Conservation (phyloP, 2,329 filamentous ascomycete species). For the Diaporthe ilicicola region DNA sequence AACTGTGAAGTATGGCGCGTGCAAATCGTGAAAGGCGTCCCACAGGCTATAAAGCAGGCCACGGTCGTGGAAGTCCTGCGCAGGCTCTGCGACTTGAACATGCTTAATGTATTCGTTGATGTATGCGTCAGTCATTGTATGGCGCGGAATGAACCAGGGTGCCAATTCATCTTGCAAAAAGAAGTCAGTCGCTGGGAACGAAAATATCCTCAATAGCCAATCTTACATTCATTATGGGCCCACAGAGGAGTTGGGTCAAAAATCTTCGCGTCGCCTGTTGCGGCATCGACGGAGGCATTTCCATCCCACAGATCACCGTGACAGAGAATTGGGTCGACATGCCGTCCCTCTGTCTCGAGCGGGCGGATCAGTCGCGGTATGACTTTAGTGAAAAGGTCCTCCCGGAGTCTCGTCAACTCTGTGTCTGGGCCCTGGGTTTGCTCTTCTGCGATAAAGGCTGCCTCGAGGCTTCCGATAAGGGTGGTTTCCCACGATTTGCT, state of each 20-base stretch:
- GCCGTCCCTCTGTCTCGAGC: conserved; percentile 48
- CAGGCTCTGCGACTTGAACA: conserved; percentile 38
- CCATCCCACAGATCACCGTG: conserved; percentile 52
- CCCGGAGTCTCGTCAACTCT: conserved; percentile 41
- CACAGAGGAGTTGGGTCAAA: conserved; percentile 49
- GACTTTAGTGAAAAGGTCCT: conserved; percentile 47
- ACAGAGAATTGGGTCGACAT: conserved; percentile 49
- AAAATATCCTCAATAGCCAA: too few relatives aligned
- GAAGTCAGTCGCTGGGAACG: too few relatives aligned
- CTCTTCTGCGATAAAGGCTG: conserved; percentile 39
- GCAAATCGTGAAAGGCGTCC: conserved; percentile 22
- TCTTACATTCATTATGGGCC: conserved; percentile 50
- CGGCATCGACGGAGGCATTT: conserved; percentile 44
- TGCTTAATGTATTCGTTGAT: conserved; percentile 38
- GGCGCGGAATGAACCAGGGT: conserved; percentile 40
- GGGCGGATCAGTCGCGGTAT: conserved; percentile 53
- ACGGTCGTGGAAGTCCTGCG: conserved; percentile 42
- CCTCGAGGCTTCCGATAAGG: conserved; percentile 42
- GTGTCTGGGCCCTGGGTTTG: conserved; percentile 38
- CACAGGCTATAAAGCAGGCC: conserved; percentile 41
- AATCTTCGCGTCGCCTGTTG: conserved; percentile 41
- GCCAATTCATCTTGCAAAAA: conserved; percentile 38
- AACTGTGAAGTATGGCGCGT: too few relatives aligned
- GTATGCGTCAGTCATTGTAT: conserved; percentile 37
- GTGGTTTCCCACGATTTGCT: conserved; percentile 47